A percentile compares a stretch with the other conserved stretches of the same genome.
These are phyloP conservation scores for Earliella scabrosa DNA, from an alignment of 1,284 basidiomycete species.

Conservation along the genomic window DNA sequence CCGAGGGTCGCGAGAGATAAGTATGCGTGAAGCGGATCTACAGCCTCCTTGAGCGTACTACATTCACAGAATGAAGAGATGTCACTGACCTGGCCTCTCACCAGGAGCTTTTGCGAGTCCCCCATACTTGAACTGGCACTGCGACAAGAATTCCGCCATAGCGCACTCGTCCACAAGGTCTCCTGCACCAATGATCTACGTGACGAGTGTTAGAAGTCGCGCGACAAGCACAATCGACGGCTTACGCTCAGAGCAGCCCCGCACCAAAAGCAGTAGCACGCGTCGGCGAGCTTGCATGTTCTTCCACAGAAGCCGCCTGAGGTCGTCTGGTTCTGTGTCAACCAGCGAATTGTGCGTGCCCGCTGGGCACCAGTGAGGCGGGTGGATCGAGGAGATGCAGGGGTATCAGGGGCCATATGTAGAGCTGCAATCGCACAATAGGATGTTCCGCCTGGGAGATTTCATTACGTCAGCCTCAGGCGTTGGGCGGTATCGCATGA, in stretches of 20 bases:
- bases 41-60: neutral
- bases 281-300: conserved; percentile 85
- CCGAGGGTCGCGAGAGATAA: conserved; percentile 82
- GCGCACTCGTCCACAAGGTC: conserved; percentile 58
- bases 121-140: conserved; percentile 84
- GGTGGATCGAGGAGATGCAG: conserved; percentile 27
- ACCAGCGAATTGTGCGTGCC: conserved; percentile 72
- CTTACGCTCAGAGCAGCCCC: conserved; percentile 76
- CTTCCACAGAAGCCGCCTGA: conserved; percentile 85
- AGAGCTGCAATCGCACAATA: conserved; percentile 89
- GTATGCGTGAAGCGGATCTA: conserved; percentile 92
- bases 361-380: conserved; percentile 48
- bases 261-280: conserved; percentile 97
- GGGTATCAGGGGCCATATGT: conserved; percentile 47
- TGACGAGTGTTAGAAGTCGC: neutral
- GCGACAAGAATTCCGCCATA: conserved; percentile 67
- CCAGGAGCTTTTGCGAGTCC: conserved; percentile 84
- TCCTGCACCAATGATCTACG: conserved; percentile 65
- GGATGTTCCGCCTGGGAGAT: conserved; percentile 80
- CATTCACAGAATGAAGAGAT: no score
- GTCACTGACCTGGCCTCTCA: conserved; percentile 69
- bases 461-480: no score
- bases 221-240: neutral
- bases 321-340: conserved; percentile 68
- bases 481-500: neutral